Percentiles rank a stretch among this genome's conserved stretches.
phyloP scores from a whole-genome alignment of 1,284 basidiomycete genomes.

The Ceraceosorus guamensis region DNA sequence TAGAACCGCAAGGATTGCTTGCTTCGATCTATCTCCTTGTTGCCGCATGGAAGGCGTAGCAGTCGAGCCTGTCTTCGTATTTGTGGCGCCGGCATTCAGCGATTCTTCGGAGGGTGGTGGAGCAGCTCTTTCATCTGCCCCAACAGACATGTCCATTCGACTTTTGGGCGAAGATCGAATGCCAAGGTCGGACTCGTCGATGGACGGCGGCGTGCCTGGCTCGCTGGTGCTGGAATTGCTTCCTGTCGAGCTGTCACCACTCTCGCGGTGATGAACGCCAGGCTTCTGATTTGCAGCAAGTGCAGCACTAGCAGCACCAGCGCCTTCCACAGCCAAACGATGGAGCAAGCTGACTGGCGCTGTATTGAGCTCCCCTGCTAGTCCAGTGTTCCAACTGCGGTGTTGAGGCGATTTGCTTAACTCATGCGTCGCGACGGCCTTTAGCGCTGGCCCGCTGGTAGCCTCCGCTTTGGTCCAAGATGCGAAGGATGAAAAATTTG shows the following conservation, averaged over 20 bases:
- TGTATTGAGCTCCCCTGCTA: background rate
- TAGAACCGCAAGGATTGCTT: slow-evolving; percentile 24
- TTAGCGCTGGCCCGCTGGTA: too few species aligned
- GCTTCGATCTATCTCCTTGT: slow-evolving; percentile 13
- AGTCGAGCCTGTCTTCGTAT: background rate
- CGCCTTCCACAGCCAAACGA: slow-evolving; percentile 1
- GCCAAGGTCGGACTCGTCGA: slow-evolving; percentile 7
- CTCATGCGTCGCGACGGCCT: too few species aligned
- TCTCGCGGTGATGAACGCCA: too few species aligned
- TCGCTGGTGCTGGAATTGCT: slow-evolving; percentile 35
- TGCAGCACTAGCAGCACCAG: background rate
- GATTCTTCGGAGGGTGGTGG: background rate
- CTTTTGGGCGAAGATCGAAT: slow-evolving; percentile 5
- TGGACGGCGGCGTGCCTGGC: slow-evolving; percentile 33
- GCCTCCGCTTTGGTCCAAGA: too few species aligned
- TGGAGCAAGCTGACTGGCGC: background rate
- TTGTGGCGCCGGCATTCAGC: background rate
- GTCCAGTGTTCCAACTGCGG: background rate
- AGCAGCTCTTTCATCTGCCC: background rate
- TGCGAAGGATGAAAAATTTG: background rate
- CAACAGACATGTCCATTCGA: background rate
- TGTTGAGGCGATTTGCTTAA: background rate
- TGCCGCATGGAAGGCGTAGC: slow-evolving; percentile 11
- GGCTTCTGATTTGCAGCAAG: too few species aligned
- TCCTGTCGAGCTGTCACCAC: slow-evolving; percentile 20